Conservation (phyloP, 805 yeast species). For the Candida vartiovaarae region DNA sequence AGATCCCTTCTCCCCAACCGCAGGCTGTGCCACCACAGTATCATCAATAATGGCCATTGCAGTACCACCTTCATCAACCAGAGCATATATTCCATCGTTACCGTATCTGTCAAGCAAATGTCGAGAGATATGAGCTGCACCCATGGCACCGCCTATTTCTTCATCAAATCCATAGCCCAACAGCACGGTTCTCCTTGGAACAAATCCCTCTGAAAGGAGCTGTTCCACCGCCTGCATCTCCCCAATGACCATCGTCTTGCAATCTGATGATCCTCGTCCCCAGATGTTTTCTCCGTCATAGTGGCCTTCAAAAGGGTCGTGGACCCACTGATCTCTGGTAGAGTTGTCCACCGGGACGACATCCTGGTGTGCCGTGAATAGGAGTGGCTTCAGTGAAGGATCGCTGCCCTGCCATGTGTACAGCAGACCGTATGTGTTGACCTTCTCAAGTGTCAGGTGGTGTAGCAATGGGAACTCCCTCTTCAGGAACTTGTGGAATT, state of each 20-base stretch:
- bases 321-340: slow-evolving; percentile 51
- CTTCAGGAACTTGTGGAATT: slow-evolving; percentile 48
- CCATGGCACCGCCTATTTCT: slow-evolving; percentile 56
- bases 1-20: slow-evolving; percentile 59
- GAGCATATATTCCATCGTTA: slow-evolving; percentile 44
- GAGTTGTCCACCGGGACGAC: slow-evolving; percentile 68
- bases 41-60: slow-evolving; percentile 14
- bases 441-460: slow-evolving; percentile 40
- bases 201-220: slow-evolving; percentile 37
- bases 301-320: slow-evolving; percentile 58
- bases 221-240: slow-evolving; percentile 54
- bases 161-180: slow-evolving; percentile 72
- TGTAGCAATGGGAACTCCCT: slow-evolving; percentile 49
- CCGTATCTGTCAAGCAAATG: slow-evolving; percentile 49
- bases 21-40: slow-evolving; percentile 44
- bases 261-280: slow-evolving; percentile 77
- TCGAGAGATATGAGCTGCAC: slow-evolving; percentile 45
- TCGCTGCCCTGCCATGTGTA: slow-evolving; percentile 56
- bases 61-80: slow-evolving; percentile 56
- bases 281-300: slow-evolving; percentile 57
- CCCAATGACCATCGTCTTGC: slow-evolving; percentile 59
- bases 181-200: slow-evolving; percentile 51
- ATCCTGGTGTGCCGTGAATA: slow-evolving; percentile 74
- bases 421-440: slow-evolving; percentile 58
- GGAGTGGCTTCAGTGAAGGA: slow-evolving; percentile 46